Conservation (phyloP, 129 eudicot genomes). For the Oenanthe sinensis region DNA sequence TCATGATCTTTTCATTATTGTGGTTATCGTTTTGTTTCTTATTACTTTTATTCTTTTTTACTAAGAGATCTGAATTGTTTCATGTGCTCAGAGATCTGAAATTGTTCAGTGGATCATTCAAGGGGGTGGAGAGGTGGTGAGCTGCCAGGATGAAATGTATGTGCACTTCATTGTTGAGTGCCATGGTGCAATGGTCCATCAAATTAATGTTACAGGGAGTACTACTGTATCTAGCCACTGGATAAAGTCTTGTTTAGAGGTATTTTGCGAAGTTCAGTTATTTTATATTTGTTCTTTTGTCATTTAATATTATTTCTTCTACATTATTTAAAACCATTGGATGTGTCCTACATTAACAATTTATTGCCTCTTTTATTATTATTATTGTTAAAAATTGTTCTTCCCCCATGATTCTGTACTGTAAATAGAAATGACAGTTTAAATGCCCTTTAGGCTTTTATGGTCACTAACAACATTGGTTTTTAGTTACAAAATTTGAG, state of each 20-base stretch:
- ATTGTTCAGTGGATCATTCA: slow-evolving; percentile 70
- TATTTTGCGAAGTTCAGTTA: slow-evolving; percentile 17
- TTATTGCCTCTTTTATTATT: neutral
- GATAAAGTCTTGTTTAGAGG: slow-evolving; percentile 79
- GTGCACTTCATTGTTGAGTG: slow-evolving; percentile 64
- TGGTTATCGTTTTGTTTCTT: neutral
- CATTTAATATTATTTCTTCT: neutral
- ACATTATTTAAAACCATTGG: neutral
- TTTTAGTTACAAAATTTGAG: neutral
- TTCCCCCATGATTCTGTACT: neutral
- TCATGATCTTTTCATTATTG: slow-evolving; percentile 2
- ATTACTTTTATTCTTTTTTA: neutral
- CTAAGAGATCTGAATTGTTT: slow-evolving; percentile 11
- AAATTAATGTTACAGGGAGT: slow-evolving; percentile 18
- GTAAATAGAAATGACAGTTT: neutral
- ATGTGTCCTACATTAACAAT: neutral
- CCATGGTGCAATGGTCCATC: slow-evolving; percentile 52
- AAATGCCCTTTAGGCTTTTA: neutral
- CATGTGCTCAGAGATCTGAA: slow-evolving; percentile 53
- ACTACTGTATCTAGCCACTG: slow-evolving; percentile 76
- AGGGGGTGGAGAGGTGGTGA: slow-evolving; percentile 76
- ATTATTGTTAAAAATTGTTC: neutral
- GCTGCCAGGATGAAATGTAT: slow-evolving; percentile 23
- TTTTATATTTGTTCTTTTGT: neutral
- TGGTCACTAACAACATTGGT: neutral